Evolutionary conservation across 2,329 filamentous ascomycete genomes (phyloP).

Genomic region (Cladophialophora psammophila): DNA sequence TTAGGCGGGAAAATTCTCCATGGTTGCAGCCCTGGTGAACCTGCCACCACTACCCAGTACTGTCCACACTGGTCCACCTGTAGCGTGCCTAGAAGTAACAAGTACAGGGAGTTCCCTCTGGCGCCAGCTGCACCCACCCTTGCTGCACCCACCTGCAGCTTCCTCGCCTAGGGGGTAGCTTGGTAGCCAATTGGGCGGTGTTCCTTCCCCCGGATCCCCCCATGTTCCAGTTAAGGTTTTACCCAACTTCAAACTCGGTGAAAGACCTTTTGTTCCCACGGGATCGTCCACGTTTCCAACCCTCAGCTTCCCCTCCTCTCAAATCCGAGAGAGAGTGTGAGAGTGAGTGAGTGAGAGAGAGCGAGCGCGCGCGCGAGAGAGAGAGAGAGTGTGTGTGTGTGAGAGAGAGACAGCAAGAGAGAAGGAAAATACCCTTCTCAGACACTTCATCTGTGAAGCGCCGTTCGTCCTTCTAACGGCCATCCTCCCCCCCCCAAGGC

Average conservation of each 20-base stretch:
- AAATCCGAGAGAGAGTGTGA: not conserved
- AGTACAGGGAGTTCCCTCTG: too few relatives aligned
- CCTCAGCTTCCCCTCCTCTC: conserved; percentile 12
- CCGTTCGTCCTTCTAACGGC: not conserved
- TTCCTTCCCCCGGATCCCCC: conserved; percentile 11
- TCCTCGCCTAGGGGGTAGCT: conserved; percentile 10
- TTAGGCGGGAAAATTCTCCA: conserved; percentile 4
- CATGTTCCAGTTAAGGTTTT: conserved; percentile 20
- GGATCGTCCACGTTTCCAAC: conserved; percentile 22
- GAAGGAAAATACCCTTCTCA: not conserved
- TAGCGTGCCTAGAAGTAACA: not conserved
- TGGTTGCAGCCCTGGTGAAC: not conserved
- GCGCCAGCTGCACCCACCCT: not conserved
- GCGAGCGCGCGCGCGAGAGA: too few relatives aligned
- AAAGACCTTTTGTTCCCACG: conserved; percentile 9
- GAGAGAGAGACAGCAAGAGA: not conserved
- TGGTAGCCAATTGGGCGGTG: conserved; percentile 20
- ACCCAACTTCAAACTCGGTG: conserved; percentile 15
- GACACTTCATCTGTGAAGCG: conserved; percentile 6
- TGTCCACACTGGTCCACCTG: conserved; percentile 5
- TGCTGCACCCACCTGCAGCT: conserved; percentile 11
- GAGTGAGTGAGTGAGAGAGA: too few relatives aligned
- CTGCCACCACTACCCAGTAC: not conserved
- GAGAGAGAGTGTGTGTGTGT: too few relatives aligned
- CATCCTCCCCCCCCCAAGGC: not conserved